Base-by-base conservation (phyloP, 2,329 filamentous ascomycete species). In the Acarospora socialis region DNA sequence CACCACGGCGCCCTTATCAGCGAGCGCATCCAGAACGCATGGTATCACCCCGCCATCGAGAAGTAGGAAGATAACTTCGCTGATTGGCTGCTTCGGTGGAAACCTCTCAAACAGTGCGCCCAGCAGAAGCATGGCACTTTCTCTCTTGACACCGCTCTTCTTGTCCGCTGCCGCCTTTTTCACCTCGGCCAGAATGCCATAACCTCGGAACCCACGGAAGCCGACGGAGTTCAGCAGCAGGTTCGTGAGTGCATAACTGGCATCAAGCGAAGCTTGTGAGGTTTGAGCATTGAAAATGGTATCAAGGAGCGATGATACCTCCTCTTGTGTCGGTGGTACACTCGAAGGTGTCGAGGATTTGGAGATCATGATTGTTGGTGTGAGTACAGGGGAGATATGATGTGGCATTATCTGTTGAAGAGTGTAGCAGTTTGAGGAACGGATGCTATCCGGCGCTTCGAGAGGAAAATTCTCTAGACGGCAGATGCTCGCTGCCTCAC, bases 71-170 rank as follows among this genome's bases (percentile, higher is more conserved):
- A 84, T 61, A 30, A 81, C 73, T 60, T 95, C 86, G 55, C 74
- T 81, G 42, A 83, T 59, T 32, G 73, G 77, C 51, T 90, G 78
- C 43, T 75, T 70, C 28, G 73, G 64, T 27, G 84, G 81, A 50
- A 95, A 80, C 23, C 80, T 76, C 65, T 98, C 90, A 48, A 95
- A 87, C 28, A 98, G 65, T 33, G 92, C 87, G 35, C 92, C 90
- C 15, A 95, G 69, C 24, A 92, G 77, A 55, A 94, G 92, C 73
- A 95, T 92, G 43, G 86, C 80, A 50, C 84, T 83, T 61, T 98
- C 90, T 47, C 87, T 72, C 46, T 72, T 73, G 22, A 78, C 68
- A 10, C 78, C 79, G 56, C 77, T 86, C 68, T 98, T 98, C 74
- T 95, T 98, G 61, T 95, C 84, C 46, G 67, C 62, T 3, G 87